Evolutionary conservation across 352 stramenopile species (phyloP), one percentile per base, ranked within the genome.

Genomic region (Plasmopara halstedii): DNA sequence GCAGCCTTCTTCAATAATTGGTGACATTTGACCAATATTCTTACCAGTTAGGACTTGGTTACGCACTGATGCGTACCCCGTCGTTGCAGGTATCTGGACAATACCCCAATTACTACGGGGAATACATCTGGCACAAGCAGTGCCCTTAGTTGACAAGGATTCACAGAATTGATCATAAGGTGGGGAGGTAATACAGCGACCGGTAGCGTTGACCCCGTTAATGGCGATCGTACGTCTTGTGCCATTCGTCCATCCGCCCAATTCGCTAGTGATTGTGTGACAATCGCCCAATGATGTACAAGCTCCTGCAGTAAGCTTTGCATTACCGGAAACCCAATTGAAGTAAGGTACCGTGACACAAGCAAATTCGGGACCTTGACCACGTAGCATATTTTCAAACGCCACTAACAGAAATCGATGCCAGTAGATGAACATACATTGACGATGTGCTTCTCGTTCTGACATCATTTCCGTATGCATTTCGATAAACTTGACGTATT

Each of bases 371-470:
- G 50, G 2, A 7, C 65, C 72, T 49, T 86, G 69, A 0, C 48
- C 64, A 11, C 80, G 83, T 3, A 94, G 56, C 77, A 94, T 90
- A 53, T 91, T 94, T 48, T 94, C 82, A 42, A 85, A 94, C 2
- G 29, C 72, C 0, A 74, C 27, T 0, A 94, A 60, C 5, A 90
- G 58, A 2, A 70, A 49, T 11, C 79, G 75, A 40, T 91, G 79
- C 82, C 82, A 94, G 62, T 86, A 89, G 29, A 84, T 68, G 51
- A 90, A 91, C 71, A 89, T 86, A 44, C 77, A 88, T 58, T 80
- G 66, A 6, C 57, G 50, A 27, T 85, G 69, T 2, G 71, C 73
- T 41, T 83, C 63, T 41, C 47, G 50, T 29, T 79, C 64, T 14
- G 71, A 82, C 44, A 58, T 61, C 62, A 74, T 72, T 42, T 86